Base-by-base conservation (phyloP, 345 rosid genomes). In the Balakata baccata region DNA sequence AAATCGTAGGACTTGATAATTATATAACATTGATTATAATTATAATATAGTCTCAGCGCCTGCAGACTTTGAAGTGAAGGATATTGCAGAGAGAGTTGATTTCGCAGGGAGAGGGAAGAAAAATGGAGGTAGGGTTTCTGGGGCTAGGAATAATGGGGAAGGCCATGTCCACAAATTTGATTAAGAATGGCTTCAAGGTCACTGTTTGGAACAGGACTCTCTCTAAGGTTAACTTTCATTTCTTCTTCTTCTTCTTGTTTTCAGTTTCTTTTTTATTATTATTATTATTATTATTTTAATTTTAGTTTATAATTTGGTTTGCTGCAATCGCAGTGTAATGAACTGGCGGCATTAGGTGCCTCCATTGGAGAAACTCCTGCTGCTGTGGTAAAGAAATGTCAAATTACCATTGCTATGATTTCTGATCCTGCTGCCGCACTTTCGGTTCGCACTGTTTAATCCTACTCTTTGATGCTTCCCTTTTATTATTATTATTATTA, bases 61-160 rank as follows among this genome's bases (percentile, higher is more conserved):
- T 29, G 34, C 2, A 2, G 34, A 29, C 34, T 1, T 1, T 29
- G 11, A n/a, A 34, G 34, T 22, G 51, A 71, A 57, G 73, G 83
- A 67, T 66, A 67, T 23, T 25, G 20, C 56, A 47, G 43, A 51
- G 22, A 25, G 11, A 61, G 14, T 9, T 18, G 37, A 47, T 38
- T n/a, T 61, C 38, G n/a, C 16, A 60, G 34, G 2, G 34, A 49
- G 25, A 34, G 34, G 22, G 60, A 75, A 25, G 61, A 67, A 56
- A 83, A 71, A 94, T 94, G 98, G 97, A 94, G 74, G 86, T 94
- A 9, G 98, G 97, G 45, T 90, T 94, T 80, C 80, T 94, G 81
- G 98, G 98, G 29, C 60, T 94, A 72, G 98, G 98, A 38, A 94
- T 94, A 66, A 94, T 94, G 98, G 98, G 98, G 50, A 92, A 89